Conservation (phyloP, 2,329 filamentous ascomycete species). For the Pyrenophora teres region DNA sequence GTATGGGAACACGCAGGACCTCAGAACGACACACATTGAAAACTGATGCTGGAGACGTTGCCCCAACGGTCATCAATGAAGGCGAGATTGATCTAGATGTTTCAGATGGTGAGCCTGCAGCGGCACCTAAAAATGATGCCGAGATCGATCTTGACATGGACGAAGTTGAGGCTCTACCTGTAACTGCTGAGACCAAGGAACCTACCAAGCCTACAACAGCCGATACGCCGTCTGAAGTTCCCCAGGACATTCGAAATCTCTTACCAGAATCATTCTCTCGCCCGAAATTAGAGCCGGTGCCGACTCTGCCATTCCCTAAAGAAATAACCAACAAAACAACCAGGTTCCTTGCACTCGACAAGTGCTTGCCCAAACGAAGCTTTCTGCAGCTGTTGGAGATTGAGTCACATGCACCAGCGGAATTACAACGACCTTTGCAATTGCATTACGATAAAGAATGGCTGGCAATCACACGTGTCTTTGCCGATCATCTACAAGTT, state of each 20-base stretch:
- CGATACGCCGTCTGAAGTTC: conserved; percentile 48
- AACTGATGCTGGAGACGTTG: conserved; percentile 15
- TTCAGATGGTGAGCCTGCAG: conserved; percentile 52
- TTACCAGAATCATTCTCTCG: conserved; percentile 75
- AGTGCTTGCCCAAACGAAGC: conserved; percentile 77
- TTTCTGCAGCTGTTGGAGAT: conserved; percentile 78
- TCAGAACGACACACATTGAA: conserved; percentile 54
- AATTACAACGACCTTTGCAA: conserved; percentile 56
- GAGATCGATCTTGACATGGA: conserved; percentile 52
- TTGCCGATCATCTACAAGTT: conserved; percentile 64
- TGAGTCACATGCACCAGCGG: conserved; percentile 25
- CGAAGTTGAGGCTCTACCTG: conserved; percentile 26
- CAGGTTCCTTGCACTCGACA: conserved; percentile 87
- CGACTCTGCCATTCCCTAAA: conserved; percentile 63
- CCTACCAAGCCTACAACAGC: background rate
- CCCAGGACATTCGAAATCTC: conserved; percentile 70
- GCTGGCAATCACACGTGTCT: conserved; percentile 88
- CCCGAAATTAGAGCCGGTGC: conserved; percentile 21
- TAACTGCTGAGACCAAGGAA: conserved; percentile 15
- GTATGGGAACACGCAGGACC: conserved; percentile 55
- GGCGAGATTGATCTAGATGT: conserved; percentile 63
- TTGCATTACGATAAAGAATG: conserved; percentile 91
- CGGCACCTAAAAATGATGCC: conserved; percentile 36
- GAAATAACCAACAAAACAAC: conserved; percentile 79
- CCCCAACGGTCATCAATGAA: conserved; percentile 54